Evolutionary conservation across 1,284 basidiomycete species (phyloP).

Genomic region (Cerrena zonata): DNA sequence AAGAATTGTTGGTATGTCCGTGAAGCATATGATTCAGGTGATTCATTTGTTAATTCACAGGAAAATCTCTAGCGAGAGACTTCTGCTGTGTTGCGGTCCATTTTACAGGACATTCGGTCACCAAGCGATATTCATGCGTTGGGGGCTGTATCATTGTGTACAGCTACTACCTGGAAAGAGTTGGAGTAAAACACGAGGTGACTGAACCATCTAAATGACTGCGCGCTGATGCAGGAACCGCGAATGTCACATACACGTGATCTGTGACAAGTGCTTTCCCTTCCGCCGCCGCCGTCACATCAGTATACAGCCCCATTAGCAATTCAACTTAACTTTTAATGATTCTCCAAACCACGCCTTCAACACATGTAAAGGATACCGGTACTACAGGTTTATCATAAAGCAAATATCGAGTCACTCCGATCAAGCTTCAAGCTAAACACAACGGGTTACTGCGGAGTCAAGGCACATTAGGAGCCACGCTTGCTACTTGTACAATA

Average conservation of each 20-base stretch:
- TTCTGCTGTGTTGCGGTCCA: conserved; percentile 28
- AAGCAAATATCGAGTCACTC: no score
- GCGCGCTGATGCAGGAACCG: no score
- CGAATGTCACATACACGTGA: not conserved
- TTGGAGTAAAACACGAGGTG: no score
- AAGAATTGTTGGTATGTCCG: conserved; percentile 63
- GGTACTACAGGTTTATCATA: no score
- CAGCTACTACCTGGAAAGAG: no score
- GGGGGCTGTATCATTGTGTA: not conserved
- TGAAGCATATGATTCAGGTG: conserved; percentile 19
- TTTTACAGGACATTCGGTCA: conserved; percentile 21
- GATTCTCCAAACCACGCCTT: no score
- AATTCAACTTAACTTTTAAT: no score
- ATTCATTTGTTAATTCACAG: conserved; percentile 12
- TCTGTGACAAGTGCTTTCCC: not conserved
- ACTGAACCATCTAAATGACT: no score
- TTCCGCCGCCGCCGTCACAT: not conserved
- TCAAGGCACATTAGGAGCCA: not conserved
- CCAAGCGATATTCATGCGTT: not conserved
- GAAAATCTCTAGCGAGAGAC: conserved; percentile 20
- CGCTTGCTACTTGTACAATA: no score
- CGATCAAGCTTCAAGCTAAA: not conserved
- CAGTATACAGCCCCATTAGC: not conserved
- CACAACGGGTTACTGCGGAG: not conserved
- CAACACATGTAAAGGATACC: no score